Conservation (phyloP, 1,284 basidiomycete genomes). For the Naganishia liquefaciens region DNA sequence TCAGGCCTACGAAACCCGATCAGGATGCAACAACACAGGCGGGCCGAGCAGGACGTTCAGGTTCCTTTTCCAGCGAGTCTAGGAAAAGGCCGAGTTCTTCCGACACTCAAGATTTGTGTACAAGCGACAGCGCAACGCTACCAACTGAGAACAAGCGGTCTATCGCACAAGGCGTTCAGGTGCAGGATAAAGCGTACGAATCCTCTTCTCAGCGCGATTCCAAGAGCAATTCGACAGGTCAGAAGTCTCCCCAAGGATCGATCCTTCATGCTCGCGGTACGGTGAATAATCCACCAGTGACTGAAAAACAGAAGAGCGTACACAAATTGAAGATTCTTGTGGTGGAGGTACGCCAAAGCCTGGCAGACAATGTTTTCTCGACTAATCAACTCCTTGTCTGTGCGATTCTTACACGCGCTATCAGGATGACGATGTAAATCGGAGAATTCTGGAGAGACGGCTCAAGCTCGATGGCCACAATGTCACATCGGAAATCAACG, state of each 20-base stretch:
- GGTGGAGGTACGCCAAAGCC: conserved; percentile 63
- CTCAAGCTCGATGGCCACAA: conserved; percentile 67
- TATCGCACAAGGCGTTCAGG: conserved; percentile 3
- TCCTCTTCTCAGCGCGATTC: background rate
- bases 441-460: conserved; percentile 70
- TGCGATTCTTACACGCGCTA: conserved; percentile 4
- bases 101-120: background rate
- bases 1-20: conserved; percentile 47
- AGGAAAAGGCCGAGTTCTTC: background rate
- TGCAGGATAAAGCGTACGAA: conserved; percentile 20
- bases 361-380: background rate
- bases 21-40: background rate
- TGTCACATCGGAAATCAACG: conserved; percentile 70
- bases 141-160: background rate
- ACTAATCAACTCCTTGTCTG: background rate
- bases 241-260: background rate
- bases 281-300: background rate
- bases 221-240: background rate
- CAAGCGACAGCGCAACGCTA: background rate
- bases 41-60: background rate
- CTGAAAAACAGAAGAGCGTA: conserved; percentile 31
- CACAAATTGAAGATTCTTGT: conserved; percentile 64
- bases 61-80: background rate
- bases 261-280: conserved; percentile 32
- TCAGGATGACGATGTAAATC: conserved; percentile 76